Evolutionary conservation across 352 stramenopile species (phyloP), one percentile per base, ranked within the genome.

Genomic region (Phytophthora pistaciae): DNA sequence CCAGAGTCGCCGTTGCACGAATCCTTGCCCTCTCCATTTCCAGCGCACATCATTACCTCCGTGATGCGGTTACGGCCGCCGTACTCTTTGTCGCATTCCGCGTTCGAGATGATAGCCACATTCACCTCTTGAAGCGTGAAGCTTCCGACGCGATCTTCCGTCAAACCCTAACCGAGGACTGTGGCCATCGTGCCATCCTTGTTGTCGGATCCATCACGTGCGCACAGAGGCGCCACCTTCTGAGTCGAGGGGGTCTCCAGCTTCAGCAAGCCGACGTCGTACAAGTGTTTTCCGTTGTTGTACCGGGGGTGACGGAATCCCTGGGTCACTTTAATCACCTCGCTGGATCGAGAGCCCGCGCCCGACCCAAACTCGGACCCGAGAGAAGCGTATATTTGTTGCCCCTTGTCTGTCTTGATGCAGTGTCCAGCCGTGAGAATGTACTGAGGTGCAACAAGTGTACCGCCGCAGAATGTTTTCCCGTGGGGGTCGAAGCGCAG

Each of bases 381-480:
- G 14, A 79, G 36, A 1, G 67, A 74, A 53, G 38, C 66, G n/a
- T 75, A 66, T 13, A 75, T 64, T 29, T 66, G 44, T 29, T 66
- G 44, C 20, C 33, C 50, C 10, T 65, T 21, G 48, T 77, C 55
- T 2, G 68, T 76, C 55, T 79, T 76, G 59, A 91, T 83, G 65
- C 86, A 94, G 68, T 94, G 86, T 9, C 80, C 86, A 8, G 86
- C 84, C 29, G 84, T 94, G 40, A 92, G 64, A 20, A 95, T 77
- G 68, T 84, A 92, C 63, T 83, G 66, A 14, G 82, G 60, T 3
- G 82, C 67, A 21, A 95, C 75, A 1, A 95, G 71, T 49, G 80
- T 70, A 23, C 83, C 87, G 11, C 84, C 84, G 58, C 87, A 95
- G 57, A 83, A 92, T 7, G 75, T 82, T 60, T 72, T 58, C 31